Conservation (phyloP, 83 land plant genomes). For the Thuja plicata region DNA sequence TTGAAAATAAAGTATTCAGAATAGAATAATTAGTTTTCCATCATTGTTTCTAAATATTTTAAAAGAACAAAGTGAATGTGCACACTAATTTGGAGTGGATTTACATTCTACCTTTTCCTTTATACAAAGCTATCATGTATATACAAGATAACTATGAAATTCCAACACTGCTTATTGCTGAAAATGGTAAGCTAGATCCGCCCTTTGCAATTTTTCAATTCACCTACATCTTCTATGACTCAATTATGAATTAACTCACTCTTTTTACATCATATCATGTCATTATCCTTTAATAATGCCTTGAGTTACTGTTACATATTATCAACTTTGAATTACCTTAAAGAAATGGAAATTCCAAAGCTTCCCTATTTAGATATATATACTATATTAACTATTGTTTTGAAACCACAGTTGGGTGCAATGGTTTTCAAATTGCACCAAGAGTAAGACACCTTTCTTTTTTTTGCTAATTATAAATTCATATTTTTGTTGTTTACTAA, state of each 20-base stretch:
- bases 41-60: no score
- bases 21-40: no score
- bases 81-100: constrained; percentile 80
- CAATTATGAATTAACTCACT: no score
- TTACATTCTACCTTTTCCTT: constrained; percentile 76
- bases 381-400: not conserved
- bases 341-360: not conserved
- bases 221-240: no score
- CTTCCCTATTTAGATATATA: no score
- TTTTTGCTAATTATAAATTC: not conserved
- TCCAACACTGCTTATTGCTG: constrained; percentile 28
- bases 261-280: no score
- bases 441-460: constrained; percentile 32
- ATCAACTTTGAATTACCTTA: not conserved
- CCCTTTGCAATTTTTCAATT: no score
- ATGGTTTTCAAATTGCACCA: constrained; percentile 73
- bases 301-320: not conserved
- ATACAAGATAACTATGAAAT: constrained; percentile 54
- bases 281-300: not conserved
- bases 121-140: constrained; percentile 68
- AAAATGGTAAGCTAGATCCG: constrained; percentile 44
- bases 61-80: no score
- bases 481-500: not conserved
- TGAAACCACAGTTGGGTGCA: constrained; percentile 33
- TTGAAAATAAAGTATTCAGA: no score